Evolutionary conservation across 495 filamentous ascomycete genomes (phyloP), one percentile per base, ranked within the genome.

Genomic region (Opeltia flavorubescens): DNA sequence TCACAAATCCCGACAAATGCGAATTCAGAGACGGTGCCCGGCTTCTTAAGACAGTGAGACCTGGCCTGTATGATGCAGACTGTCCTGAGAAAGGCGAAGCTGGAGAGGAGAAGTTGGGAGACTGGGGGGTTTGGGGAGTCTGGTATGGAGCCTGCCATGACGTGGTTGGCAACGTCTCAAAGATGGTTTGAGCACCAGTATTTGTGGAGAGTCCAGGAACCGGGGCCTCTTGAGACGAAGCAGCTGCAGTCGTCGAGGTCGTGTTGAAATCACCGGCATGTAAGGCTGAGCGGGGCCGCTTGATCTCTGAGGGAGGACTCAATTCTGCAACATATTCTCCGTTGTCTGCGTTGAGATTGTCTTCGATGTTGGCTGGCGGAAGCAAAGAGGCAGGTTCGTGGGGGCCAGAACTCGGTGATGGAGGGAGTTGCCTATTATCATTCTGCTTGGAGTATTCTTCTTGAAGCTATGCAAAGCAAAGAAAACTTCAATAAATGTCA

Each of bases 201-300:
- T 31, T 20, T 12, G 25, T 18, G 18, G 27, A 24, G 3, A 9
- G 28, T 12, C 33, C 40, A 12, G 33, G 21, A 18, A 4, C 13
- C 15, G 44, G 23, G 5, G 35, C 34, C 20, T 34, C 17, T 15
- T 38, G 44, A 15, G 26, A 23, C 9, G 3, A 7, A 5, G n/a
- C 6, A 8, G 33, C 38, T 3, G 8, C n/a, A 27, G 48, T 45
- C 9, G 1, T 15, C n/a, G 54, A 65, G 27, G 78, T 73, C 46
- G 80, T 74, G 15, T 80, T 81, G 54, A 95, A 95, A 59, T 95
- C 83, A 21, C 89, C 89, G 30, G 81, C 81, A 58, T 95, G 89
- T 38, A 95, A 68, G 31, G 89, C 87, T 9, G 89, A 95, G 40
- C 81, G 69, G 40, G 89, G 89, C 44, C 88, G 72, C 58, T 89